Base-by-base conservation (phyloP, 805 yeast species). In the Myxozyma vanderwaltii region DNA sequence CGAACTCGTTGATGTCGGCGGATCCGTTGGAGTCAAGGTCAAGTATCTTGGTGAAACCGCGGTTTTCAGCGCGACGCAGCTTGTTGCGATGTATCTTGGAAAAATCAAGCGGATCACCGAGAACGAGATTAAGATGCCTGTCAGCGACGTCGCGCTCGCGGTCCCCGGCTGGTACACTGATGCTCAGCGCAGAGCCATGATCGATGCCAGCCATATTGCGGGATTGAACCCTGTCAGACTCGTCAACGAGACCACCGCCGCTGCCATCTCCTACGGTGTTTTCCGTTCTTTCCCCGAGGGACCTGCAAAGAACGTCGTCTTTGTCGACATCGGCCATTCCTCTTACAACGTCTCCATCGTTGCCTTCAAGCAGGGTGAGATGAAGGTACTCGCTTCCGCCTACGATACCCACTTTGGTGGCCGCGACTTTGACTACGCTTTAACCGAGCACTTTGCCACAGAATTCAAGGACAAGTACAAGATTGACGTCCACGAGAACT, bases 191-290 rank as follows among this genome's bases (percentile, higher is more conserved):
- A 90, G 96, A 71, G 96, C 97, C 64, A 86, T 94, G 67, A 82
- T 90, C 62, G 98, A 94, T 74, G 97, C 99, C 59, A 92, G 96
- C 72, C 83, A 82, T 74, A 88, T 94, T 74, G 98, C 99, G 61
- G 96, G 96, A 65, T 82, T 94, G 73, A 94, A 94, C 85, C 98
- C 99, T 62, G 97, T 94, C 61, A 89, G 99, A 83, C 85, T 94
- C 66, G 96, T 94, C 69, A 94, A 94, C 76, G 99, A 94, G 76
- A 86, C 89, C 67, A 91, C 98, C 59, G 98, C 99, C 63, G 99
- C 99, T 63, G 98, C 97, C 71, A 96, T 94, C 67, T 95, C 97
- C 70, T 95, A 94, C 80, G 99, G 99, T 81, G 97, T 94, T 63
- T 94, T 94, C 87, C 91, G 94, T 84, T 83, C 88, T 67, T 82